These are phyloP conservation scores for Cryptosporidium andersoni DNA, from an alignment of 169 alveolate species.

Conservation along the genomic window DNA sequence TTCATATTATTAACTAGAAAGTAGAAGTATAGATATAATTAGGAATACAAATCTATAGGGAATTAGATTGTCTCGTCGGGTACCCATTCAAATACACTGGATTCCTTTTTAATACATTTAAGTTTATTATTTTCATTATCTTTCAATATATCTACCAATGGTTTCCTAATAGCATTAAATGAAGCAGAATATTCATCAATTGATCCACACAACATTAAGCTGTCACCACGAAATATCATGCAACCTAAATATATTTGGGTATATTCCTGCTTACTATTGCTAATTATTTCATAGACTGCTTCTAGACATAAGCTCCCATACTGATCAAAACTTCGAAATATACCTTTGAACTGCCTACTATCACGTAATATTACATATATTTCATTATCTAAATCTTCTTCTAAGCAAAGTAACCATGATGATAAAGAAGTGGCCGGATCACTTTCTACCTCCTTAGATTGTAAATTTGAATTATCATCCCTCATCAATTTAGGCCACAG, in stretches of 20 bases:
- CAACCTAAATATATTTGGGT: conserved; percentile 58
- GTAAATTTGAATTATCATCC: too few relatives aligned
- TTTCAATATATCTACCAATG: conserved; percentile 32
- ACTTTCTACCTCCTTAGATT: too few relatives aligned
- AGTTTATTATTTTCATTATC: conserved; percentile 44
- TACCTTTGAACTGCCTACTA: conserved; percentile 65
- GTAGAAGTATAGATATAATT: not conserved
- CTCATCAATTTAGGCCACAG: too few relatives aligned
- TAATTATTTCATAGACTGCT: conserved; percentile 30
- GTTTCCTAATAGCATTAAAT: conserved; percentile 29
- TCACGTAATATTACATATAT: conserved; percentile 57
- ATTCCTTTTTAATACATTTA: conserved; percentile 3
- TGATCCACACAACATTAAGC: conserved; percentile 55
- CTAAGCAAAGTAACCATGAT: conserved; percentile 57
- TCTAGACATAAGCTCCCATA: conserved; percentile 64
- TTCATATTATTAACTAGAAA: not conserved
- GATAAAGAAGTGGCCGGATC: conserved; percentile 4
- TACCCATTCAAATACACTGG: conserved; percentile 61
- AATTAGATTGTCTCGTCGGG: conserved; percentile 47
- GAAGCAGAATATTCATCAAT: conserved; percentile 33
- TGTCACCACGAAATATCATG: conserved; percentile 67
- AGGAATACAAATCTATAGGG: not conserved
- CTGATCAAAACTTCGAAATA: conserved; percentile 68
- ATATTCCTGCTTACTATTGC: conserved; percentile 3
- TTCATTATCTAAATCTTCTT: conserved; percentile 61